phyloP scores from a whole-genome alignment of 1,139 yeast genomes.

The Wickerhamomyces sp. region DNA sequence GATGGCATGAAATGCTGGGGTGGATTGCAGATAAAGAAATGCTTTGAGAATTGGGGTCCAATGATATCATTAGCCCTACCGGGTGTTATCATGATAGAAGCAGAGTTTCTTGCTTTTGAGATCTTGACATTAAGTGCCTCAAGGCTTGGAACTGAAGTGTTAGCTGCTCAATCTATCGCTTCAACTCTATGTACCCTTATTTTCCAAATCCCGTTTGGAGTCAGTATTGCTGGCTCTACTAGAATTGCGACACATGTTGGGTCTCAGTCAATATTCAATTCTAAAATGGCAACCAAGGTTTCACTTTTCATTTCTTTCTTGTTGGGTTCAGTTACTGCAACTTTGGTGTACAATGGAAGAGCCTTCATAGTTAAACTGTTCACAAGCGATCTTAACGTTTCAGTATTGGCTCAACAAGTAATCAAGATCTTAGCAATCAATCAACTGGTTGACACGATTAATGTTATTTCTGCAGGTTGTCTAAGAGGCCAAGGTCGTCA shows the following conservation, averaged over 20 bases:
- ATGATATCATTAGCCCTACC: constrained; percentile 36
- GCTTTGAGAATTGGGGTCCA: constrained; percentile 31
- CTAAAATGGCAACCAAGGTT: constrained; percentile 28
- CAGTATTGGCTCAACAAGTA: constrained; percentile 44
- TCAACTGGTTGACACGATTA: constrained; percentile 50
- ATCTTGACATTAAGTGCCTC: constrained; percentile 37
- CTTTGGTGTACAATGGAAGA: constrained; percentile 26
- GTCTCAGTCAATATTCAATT: constrained; percentile 25
- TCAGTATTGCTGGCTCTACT: constrained; percentile 37
- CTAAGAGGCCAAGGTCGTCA: constrained; percentile 69
- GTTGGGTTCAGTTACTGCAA: constrained; percentile 30
- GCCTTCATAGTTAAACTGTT: constrained; percentile 25
- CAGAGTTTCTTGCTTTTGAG: constrained; percentile 41
- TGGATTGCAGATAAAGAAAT: constrained; percentile 28
- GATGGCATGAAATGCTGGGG: constrained; percentile 45
- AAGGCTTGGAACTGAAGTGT: constrained; percentile 35
- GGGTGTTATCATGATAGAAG: constrained; percentile 41
- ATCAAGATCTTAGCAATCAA: constrained; percentile 52
- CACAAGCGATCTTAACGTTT: constrained; percentile 33
- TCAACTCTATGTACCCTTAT: constrained; percentile 36
- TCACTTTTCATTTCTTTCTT: constrained; percentile 26
- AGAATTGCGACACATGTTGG: constrained; percentile 38
- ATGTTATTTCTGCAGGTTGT: constrained; percentile 58
- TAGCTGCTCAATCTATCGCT: constrained; percentile 40
- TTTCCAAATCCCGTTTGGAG: constrained; percentile 39